phyloP scores from a whole-genome alignment of 495 filamentous ascomycete genomes.

The Trypethelium eluteriae region DNA sequence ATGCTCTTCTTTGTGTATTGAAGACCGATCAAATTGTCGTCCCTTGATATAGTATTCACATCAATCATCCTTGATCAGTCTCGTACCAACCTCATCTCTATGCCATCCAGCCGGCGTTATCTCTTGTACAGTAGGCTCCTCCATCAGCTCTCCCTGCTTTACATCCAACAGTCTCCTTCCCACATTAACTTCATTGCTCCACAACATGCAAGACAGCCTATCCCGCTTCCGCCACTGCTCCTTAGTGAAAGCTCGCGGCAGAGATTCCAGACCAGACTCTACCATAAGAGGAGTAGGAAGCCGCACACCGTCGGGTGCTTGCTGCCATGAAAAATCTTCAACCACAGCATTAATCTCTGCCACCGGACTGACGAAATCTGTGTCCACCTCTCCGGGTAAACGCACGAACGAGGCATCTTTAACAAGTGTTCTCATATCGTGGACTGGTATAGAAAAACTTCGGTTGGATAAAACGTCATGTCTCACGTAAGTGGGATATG shows the following conservation, averaged over 20 bases:
- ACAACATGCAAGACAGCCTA: not conserved
- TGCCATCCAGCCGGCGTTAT: slow-evolving; percentile 5
- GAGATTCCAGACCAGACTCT: not conserved
- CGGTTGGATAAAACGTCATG: not conserved
- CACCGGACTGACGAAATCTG: not conserved
- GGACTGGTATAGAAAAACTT: not conserved
- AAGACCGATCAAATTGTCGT: not conserved
- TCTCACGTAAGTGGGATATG: not conserved
- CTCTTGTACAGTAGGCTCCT: not conserved
- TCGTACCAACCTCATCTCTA: not conserved
- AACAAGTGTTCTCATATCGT: not conserved
- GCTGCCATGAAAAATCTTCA: slow-evolving; percentile 3
- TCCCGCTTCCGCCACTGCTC: slow-evolving; percentile 1
- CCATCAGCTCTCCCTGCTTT: not conserved
- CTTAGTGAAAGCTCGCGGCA: not conserved
- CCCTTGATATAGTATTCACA: not conserved
- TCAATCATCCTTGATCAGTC: not conserved
- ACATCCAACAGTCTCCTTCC: not conserved
- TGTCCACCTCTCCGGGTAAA: not conserved
- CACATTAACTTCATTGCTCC: not conserved
- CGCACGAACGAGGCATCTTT: not conserved
- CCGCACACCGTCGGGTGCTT: not conserved
- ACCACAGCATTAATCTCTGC: not conserved
- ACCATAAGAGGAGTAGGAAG: slow-evolving; percentile 4
- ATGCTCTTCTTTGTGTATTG: not conserved